A percentile compares a stretch with the other conserved stretches of the same genome.
Evolutionary conservation across 345 rosid genomes (phyloP).

Genomic region (Eucalyptus melliodora): DNA sequence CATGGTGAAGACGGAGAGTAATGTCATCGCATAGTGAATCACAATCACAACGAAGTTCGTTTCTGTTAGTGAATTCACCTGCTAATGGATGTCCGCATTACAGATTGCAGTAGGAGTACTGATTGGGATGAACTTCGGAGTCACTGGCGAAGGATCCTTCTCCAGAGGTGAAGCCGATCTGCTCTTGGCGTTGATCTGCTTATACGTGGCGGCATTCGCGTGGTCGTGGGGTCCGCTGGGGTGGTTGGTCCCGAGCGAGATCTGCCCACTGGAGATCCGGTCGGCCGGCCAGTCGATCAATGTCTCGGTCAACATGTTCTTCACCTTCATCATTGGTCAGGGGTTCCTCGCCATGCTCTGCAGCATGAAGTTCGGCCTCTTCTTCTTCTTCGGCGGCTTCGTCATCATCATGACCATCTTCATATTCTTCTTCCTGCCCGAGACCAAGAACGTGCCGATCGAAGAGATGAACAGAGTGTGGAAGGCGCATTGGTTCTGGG

Average conservation of each 20-base stretch:
- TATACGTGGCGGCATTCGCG: slow-evolving; percentile 38
- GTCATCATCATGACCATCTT: slow-evolving; percentile 27
- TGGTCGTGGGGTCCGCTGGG: slow-evolving; percentile 66
- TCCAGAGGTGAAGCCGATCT: slow-evolving; percentile 2
- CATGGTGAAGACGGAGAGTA: background rate
- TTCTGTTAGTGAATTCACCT: background rate
- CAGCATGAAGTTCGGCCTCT: slow-evolving; percentile 36
- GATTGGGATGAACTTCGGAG: slow-evolving; percentile 14
- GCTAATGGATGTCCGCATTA: background rate
- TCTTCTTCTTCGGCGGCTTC: slow-evolving; percentile 32
- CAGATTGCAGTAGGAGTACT: slow-evolving; percentile 5
- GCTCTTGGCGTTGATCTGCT: slow-evolving; percentile 16
- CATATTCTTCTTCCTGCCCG: slow-evolving; percentile 24
- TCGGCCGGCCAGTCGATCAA: slow-evolving; percentile 40
- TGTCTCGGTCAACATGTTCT: slow-evolving; percentile 38
- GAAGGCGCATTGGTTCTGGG: slow-evolving; percentile 47
- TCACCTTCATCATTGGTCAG: slow-evolving; percentile 42
- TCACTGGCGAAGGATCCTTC: slow-evolving; percentile 5
- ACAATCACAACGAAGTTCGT: background rate
- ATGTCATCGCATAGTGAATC: background rate
- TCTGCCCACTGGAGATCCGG: slow-evolving; percentile 27
- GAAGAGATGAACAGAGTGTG: slow-evolving; percentile 36
- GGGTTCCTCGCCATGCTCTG: slow-evolving; percentile 46
- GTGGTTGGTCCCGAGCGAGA: slow-evolving; percentile 50
- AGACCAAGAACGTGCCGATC: slow-evolving; percentile 33